Percentiles rank a stretch among this genome's conserved stretches.
phyloP scores from a whole-genome alignment of 176 grass and related monocot species.

The Lolium multiflorum region DNA sequence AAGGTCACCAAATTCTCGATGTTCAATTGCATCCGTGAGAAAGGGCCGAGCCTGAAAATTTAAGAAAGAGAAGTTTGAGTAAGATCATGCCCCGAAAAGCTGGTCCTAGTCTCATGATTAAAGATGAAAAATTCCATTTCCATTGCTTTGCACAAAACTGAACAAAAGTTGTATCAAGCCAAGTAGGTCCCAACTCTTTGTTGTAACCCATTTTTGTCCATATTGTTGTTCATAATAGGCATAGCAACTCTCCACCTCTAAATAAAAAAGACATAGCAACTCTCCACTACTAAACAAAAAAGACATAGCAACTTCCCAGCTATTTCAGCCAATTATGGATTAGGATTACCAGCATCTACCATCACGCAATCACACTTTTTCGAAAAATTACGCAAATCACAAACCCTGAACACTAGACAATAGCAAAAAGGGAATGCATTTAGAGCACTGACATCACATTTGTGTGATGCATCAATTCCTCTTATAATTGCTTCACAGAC shows the following conservation, averaged over 20 bases:
- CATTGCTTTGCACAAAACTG: neutral
- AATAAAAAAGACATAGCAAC: neutral
- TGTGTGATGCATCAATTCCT: constrained; percentile 3
- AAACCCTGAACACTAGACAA: neutral
- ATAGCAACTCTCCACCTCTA: neutral
- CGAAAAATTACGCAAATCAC: too few species aligned
- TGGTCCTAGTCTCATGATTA: neutral
- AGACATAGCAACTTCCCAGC: neutral
- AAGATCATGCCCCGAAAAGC: neutral
- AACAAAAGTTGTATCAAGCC: neutral
- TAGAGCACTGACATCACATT: constrained; percentile 1
- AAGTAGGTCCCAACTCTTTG: neutral
- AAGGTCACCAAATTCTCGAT: constrained; percentile 67
- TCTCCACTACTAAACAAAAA: neutral
- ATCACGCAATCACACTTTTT: neutral
- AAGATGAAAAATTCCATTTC: neutral
- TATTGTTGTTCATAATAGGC: neutral
- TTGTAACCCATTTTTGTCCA: neutral
- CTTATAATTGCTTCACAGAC: constrained; percentile 31
- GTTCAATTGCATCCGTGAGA: constrained; percentile 71
- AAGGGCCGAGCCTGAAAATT: constrained; percentile 76
- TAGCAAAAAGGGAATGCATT: constrained; percentile 9
- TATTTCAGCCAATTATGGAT: constrained; percentile 21
- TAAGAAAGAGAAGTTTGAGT: constrained; percentile 32
- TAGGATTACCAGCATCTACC: constrained; percentile 17